Evolutionary conservation across 2,329 filamentous ascomycete genomes (phyloP).

Genomic region (Trichoderma sp.): DNA sequence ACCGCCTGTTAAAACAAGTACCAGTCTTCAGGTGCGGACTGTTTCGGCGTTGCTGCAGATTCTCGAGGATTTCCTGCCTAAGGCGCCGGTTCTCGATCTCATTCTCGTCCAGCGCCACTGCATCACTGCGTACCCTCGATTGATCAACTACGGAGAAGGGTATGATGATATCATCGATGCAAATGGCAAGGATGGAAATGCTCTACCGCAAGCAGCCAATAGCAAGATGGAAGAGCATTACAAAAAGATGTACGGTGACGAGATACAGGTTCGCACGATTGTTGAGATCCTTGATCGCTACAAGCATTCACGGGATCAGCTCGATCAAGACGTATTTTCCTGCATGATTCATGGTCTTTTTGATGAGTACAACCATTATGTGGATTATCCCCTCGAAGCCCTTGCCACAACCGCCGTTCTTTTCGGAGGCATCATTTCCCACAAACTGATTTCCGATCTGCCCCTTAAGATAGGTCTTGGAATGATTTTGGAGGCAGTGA

Average conservation of each 20-base stretch:
- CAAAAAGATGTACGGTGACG: slow-evolving; percentile 94
- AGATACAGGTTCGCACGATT: slow-evolving; percentile 81
- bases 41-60: slow-evolving; percentile 78
- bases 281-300: slow-evolving; percentile 81
- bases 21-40: slow-evolving; percentile 79
- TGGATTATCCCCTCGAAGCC: slow-evolving; percentile 93
- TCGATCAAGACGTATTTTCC: slow-evolving; percentile 91
- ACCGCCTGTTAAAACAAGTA: slow-evolving; percentile 57
- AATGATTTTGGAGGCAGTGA: slow-evolving; percentile 96
- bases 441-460: slow-evolving; percentile 84
- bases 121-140: slow-evolving; percentile 85
- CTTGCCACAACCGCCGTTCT: slow-evolving; percentile 93
- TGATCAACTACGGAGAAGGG: slow-evolving; percentile 95
- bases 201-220: slow-evolving; percentile 74
- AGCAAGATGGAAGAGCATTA: slow-evolving; percentile 96
- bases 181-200: slow-evolving; percentile 79
- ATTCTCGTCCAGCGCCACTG: slow-evolving; percentile 81
- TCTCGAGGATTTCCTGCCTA: slow-evolving; percentile 66
- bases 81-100: slow-evolving; percentile 62
- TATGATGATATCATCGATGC: slow-evolving; percentile 88
- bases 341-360: slow-evolving; percentile 99
- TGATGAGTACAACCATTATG: slow-evolving; percentile 94
- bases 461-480: slow-evolving; percentile 91
- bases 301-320: slow-evolving; percentile 79
- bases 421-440: slow-evolving; percentile 94